Percentiles rank a stretch among this genome's conserved stretches.
Evolutionary conservation across 192 early-diverging fungal genomes (phyloP).

Genomic region (Coemansia nantahalensis): DNA sequence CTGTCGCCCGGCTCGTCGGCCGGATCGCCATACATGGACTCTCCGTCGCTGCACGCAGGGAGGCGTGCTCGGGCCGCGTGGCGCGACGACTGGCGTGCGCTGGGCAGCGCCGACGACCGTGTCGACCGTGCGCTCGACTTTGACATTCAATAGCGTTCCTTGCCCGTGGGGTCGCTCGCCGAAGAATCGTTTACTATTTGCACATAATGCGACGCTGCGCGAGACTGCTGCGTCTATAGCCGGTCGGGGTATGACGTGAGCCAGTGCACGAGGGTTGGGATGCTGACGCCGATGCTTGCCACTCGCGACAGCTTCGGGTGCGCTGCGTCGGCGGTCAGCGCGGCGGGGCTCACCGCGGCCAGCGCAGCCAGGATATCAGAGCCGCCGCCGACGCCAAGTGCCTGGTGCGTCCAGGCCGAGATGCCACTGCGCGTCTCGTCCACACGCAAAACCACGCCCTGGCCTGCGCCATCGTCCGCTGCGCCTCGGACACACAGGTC

Average conservation of each 20-base stretch:
- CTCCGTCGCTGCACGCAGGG: conserved; percentile 38
- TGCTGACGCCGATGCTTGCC: conserved; percentile 30
- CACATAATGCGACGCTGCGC: no score
- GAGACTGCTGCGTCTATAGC: no score
- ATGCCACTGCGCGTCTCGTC: conserved; percentile 16
- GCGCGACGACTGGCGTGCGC: conserved; percentile 40
- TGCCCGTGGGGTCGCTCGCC: no score
- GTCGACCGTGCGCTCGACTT: conserved; percentile 49
- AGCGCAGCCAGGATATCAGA: conserved; percentile 20
- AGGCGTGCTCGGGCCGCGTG: conserved; percentile 25
- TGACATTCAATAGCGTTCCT: conserved; percentile 12
- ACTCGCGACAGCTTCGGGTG: conserved; percentile 24
- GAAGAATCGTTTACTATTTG: no score
- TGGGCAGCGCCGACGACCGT: conserved; percentile 45
- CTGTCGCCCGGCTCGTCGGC: conserved; percentile 17
- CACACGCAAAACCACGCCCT: conserved; percentile 30
- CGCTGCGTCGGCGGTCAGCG: conserved; percentile 6
- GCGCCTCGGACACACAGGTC: conserved; percentile 12
- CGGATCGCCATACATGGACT: conserved; percentile 43
- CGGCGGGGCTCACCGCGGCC: conserved; percentile 1
- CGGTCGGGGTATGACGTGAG: conserved; percentile 4
- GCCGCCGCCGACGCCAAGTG: conserved; percentile 3
- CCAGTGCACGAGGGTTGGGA: conserved; percentile 34
- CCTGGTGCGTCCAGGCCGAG: conserved; percentile 33
- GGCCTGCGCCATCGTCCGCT: background rate